A percentile compares a stretch with the other conserved stretches of the same genome.
These are phyloP conservation scores for Darksidea phi DNA, from an alignment of 495 filamentous ascomycete genomes.

Conservation along the genomic window DNA sequence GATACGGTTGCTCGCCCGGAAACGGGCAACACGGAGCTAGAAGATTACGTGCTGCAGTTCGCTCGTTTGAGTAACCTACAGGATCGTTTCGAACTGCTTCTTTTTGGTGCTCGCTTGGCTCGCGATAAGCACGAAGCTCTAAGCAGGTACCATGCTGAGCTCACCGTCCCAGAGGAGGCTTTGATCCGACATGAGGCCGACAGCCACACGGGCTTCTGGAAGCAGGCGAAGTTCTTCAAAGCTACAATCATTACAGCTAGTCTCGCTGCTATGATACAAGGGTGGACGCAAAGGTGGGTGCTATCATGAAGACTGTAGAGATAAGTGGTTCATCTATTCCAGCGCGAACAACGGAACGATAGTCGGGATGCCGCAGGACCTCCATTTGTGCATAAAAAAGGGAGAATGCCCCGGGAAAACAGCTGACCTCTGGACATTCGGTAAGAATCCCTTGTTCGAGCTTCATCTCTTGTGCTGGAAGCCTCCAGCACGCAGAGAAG, in stretches of 20 bases:
- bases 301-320: background rate
- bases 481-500: too few species aligned
- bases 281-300: conserved; percentile 5
- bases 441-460: background rate
- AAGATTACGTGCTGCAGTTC: conserved; percentile 16
- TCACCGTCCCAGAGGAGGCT: conserved; percentile 5
- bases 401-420: background rate
- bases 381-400: conserved; percentile 2
- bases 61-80: background rate
- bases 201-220: conserved; percentile 10
- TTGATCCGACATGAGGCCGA: conserved; percentile 3
- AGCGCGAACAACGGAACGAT: conserved; percentile 9
- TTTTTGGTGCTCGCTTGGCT: conserved; percentile 16
- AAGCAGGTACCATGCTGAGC: conserved; percentile 9
- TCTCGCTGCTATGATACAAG: conserved; percentile 10
- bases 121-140: conserved; percentile 20
- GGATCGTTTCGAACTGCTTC: conserved; percentile 3
- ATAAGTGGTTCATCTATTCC: background rate
- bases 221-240: conserved; percentile 19
- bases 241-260: conserved; percentile 16
- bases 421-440: conserved; percentile 10
- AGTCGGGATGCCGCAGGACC: conserved; percentile 14
- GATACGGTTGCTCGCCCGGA: background rate
- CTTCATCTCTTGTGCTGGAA: too few species aligned
- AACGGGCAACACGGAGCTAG: conserved; percentile 1